Evolutionary conservation across 73 alveolate genomes (phyloP), one percentile per base, ranked within the genome.

Genomic region (Stentor roeselii): DNA sequence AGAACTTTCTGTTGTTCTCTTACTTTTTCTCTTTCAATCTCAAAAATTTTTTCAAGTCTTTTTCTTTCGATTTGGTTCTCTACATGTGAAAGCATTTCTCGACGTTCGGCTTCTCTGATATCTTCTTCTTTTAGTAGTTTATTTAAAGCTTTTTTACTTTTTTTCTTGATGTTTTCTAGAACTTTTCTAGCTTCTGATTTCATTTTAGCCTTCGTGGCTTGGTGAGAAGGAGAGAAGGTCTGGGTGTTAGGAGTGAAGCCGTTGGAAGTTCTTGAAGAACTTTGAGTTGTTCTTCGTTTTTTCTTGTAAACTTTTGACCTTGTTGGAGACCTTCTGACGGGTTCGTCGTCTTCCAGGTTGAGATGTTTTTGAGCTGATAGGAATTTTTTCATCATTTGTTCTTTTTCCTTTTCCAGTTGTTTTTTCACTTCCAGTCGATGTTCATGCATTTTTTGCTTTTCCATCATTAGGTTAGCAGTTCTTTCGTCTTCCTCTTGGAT

Each of bases 391-490:
- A 61, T 31, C 90, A 85, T 85, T 39, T 78, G 15, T 82, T 39
- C 31, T 84, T 85, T 85, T 58, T 85, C 42, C 36, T n/a, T 42
- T 3, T 85, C 90, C 4, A 83, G 61, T 59, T 85, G 74, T 36
- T 80, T 80, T 36, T 88, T 39, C 60, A 85, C 76, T 38, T 85
- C 80, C 21, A 74, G 75, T 39, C 90, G 60, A 31, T 74, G 74
- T 50, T 74, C 59, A 4, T 39, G 60, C 1, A 85, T 31, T 82
- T 58, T 84, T 85, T 85, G 83, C 38, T 41, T 85, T 85, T 85
- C 87, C 14, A 36, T 59, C 78, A 77, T 85, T 3, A 85, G 3
- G 39, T 82, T 38, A 14, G 21, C 21, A 4, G 84, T 42, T 78
- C 90, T 85, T 36, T 77, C 40, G 32, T 80, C 60, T 27, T 85